phyloP scores from a whole-genome alignment of 345 rosid genomes.

The Syzygium jambos region DNA sequence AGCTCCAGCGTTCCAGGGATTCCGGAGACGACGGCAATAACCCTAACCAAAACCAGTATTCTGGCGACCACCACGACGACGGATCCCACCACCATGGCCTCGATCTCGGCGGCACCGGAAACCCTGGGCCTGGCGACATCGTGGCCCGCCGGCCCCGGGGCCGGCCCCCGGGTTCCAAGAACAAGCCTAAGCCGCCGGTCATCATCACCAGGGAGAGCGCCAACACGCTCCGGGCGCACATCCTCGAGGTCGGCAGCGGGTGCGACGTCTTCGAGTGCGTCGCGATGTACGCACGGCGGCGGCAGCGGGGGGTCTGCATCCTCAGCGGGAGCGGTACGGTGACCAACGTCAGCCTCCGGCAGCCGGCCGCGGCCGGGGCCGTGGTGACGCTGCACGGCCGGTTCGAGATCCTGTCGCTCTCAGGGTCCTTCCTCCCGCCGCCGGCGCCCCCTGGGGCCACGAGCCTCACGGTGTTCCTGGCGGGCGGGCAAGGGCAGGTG shows the following conservation, averaged over 20 bases:
- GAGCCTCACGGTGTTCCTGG: conserved; percentile 69
- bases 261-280: conserved; percentile 85
- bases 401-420: conserved; percentile 82
- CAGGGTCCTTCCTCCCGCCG: conserved; percentile 90
- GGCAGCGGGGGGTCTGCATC: conserved; percentile 90
- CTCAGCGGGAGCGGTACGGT: conserved; percentile 87
- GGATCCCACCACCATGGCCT: conserved; percentile 34
- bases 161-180: conserved; percentile 89
- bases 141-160: conserved; percentile 75
- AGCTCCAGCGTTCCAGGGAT: conserved; percentile 26
- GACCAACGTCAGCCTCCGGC: conserved; percentile 82
- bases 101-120: conserved; percentile 33
- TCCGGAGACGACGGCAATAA: conserved; percentile 27
- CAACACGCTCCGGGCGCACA: conserved; percentile 93
- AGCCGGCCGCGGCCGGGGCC: conserved; percentile 79
- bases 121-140: conserved; percentile 13
- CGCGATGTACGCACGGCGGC: conserved; percentile 77
- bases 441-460: conserved; percentile 98
- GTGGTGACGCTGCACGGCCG: conserved; percentile 77
- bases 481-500: conserved; percentile 92
- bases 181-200: conserved; percentile 85
- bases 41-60: conserved; percentile 6
- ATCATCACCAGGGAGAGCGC: conserved; percentile 97
- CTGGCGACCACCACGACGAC: conserved; percentile 15
- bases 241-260: conserved; percentile 84